These are phyloP conservation scores for Colletotrichum sp. DNA, from an alignment of 2,329 filamentous ascomycete genomes.

Conservation along the genomic window DNA sequence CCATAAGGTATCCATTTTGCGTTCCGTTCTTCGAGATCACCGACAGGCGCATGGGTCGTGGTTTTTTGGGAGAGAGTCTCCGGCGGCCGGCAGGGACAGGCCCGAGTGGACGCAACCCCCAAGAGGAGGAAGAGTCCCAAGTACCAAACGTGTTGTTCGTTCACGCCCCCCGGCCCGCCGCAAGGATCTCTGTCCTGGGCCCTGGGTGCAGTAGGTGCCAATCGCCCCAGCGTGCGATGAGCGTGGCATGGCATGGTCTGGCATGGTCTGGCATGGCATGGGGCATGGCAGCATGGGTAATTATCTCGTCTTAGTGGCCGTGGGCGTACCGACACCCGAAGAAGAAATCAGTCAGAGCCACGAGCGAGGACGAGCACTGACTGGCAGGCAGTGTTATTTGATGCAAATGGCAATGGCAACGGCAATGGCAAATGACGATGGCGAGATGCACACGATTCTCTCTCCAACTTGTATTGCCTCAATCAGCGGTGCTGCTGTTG, in stretches of 20 bases:
- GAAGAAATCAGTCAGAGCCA: not conserved
- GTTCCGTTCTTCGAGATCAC: constrained; percentile 20
- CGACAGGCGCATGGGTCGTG: constrained; percentile 19
- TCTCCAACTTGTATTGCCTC: not conserved
- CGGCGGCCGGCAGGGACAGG: constrained; percentile 16
- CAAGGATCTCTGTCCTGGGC: constrained; percentile 1
- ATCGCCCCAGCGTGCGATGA: constrained; percentile 17
- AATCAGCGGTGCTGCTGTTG: not conserved
- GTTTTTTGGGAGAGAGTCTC: constrained; percentile 4
- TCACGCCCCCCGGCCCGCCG: constrained; percentile 3
- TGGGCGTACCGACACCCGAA: not conserved
- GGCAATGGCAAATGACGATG: not conserved
- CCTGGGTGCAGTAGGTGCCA: not conserved
- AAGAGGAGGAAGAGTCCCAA: not conserved
- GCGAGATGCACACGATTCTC: not conserved
- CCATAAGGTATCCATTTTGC: constrained; percentile 14
- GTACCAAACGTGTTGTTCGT: constrained; percentile 16
- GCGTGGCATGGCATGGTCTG: constrained; percentile 17
- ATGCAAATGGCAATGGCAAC: constrained; percentile 1
- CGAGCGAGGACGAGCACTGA: not conserved
- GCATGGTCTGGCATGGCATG: not conserved
- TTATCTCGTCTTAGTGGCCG: constrained; percentile 1
- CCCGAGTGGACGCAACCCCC: constrained; percentile 4
- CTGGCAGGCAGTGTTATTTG: not conserved
- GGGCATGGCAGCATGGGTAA: constrained; percentile 12